Evolutionary conservation across 345 rosid species (phyloP), one percentile per base, ranked within the genome.

Genomic region (Salix caprea): DNA sequence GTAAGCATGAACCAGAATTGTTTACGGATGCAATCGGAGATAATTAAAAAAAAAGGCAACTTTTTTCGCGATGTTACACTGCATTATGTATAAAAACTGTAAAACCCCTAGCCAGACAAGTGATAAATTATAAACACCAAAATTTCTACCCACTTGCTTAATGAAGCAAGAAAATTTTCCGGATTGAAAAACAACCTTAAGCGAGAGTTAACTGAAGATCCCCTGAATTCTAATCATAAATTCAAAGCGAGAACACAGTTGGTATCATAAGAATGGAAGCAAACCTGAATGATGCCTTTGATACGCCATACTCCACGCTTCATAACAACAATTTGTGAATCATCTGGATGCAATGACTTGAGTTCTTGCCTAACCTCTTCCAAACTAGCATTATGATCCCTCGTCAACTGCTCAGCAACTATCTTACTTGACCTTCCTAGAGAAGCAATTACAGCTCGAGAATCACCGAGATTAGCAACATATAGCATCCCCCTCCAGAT

Each of bases 221-320:
- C 23, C 14, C 13, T 19, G 6, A 7, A 21, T 5, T 24, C 60
- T 44, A 34, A 71, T 36, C n/a, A 28, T n/a, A 69, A 37, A 13
- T 61, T 44, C 67, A 28, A 72, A 72, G 58, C 11, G 69, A 26
- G 50, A 73, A 21, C 52, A 48, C 61, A 67, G 26, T 26, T 34
- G 37, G 67, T 7, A 71, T 15, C 30, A 48, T 44, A 74, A 66
- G 67, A 75, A 78, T 39, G 40, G 61, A 65, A 64, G 67, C 73
- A 70, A 82, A 96, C 99, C 97, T 96, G 99, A 84, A 93, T 93
- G 72, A 96, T 89, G 85, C 99, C 99, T 87, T 96, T 96, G 89
- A 96, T 77, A 65, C 99, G 99, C 98, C 98, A 96, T n/a, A 85
- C 97, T 30, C 98, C 99, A 37, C 90, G 87, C 85, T 92, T 93